Evolutionary conservation across 257 asterid species (phyloP), one percentile per base, ranked within the genome.

Genomic region (Ilex aquifolium): DNA sequence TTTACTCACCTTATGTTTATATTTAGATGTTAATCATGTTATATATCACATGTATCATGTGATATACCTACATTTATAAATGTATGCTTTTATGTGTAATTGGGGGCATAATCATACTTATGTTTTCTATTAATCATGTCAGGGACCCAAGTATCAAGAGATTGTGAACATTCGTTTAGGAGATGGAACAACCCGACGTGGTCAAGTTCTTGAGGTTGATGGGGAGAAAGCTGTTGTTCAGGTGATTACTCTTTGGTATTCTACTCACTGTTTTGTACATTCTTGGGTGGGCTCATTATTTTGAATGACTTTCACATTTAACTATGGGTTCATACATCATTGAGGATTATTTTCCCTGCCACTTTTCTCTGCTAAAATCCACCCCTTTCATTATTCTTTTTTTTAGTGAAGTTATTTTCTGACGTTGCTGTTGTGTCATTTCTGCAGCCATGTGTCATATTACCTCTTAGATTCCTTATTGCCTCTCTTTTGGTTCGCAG

Each of bases 171-270:
- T 91, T 67, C 98, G 98, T 67, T 75, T 91, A 64, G 98, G 96
- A 74, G 95, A 91, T 81, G 98, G 98, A 75, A 80, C 94, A 65
- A 82, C 89, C 54, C 83, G 98, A 49, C 98, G 98, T 86, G 98
- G 98, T 56, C 98, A 91, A 74, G 96, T 91, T 60, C 61, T 91
- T 82, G 98, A 91, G 76, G 98, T 91, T 36, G 98, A 91, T 76
- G 98, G 96, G 58, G 98, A 91, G 74, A 91, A 88, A 75, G 98
- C 98, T 61, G 96, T 91, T 79, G 96, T 91, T 72, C 98, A 91
- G 98, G 98, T 91, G 72, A 78, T 63, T 39, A 52, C 48, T 60
- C 21, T 51, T 60, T 59, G 32, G 40, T 29, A 39, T n/a, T 46
- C n/a, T 3, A 5, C 13, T 46, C 14, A 5, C 52, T 46, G 3